These are phyloP conservation scores for Stylonectria norvegica DNA, from an alignment of 2,329 filamentous ascomycete genomes.

Conservation along the genomic window DNA sequence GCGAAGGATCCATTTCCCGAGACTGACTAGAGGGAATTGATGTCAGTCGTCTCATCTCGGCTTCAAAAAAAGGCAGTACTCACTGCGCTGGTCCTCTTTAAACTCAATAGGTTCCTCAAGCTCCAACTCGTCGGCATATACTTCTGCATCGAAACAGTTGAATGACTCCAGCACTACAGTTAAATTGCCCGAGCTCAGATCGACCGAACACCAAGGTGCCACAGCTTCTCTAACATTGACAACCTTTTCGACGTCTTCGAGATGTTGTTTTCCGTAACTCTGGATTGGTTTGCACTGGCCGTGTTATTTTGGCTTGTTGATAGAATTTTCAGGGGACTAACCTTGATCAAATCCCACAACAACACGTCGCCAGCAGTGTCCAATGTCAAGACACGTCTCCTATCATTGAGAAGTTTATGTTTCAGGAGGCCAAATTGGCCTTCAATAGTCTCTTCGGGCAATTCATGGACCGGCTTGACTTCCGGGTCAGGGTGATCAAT, in stretches of 20 bases:
- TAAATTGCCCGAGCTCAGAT: constrained; percentile 86
- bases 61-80: constrained; percentile 27
- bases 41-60: constrained; percentile 21
- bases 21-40: constrained; percentile 64
- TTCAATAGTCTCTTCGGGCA: constrained; percentile 80
- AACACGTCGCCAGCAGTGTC: constrained; percentile 95
- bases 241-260: constrained; percentile 85
- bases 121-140: constrained; percentile 88
- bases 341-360: constrained; percentile 88
- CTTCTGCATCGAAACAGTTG: constrained; percentile 95
- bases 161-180: constrained; percentile 90
- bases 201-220: constrained; percentile 93
- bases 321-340: constrained; percentile 35
- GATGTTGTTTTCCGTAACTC: constrained; percentile 89
- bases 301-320: constrained; percentile 9
- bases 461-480: constrained; percentile 60
- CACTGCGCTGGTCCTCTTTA: constrained; percentile 89
- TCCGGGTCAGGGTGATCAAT: constrained; percentile 30
- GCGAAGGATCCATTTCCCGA: constrained; percentile 93
- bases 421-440: constrained; percentile 95
- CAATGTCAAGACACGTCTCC: constrained; percentile 81
- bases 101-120: constrained; percentile 74
- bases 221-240: constrained; percentile 87
- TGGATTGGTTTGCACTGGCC: constrained; percentile 76
- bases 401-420: constrained; percentile 85